These are phyloP conservation scores for Glarea lozoyensis DNA, from an alignment of 495 filamentous ascomycete species.

Conservation along the genomic window DNA sequence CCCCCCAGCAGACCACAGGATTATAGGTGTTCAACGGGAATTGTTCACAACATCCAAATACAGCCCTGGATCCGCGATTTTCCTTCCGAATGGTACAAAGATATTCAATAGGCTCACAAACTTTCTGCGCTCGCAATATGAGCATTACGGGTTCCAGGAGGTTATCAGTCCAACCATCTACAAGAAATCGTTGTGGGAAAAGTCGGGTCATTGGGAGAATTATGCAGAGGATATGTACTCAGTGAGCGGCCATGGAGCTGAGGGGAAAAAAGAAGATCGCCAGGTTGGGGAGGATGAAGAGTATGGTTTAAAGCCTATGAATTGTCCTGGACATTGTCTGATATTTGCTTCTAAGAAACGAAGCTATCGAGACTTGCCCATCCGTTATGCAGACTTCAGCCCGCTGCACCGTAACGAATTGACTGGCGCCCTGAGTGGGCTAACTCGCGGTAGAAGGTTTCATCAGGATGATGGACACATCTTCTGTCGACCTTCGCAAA, in stretches of 20 bases:
- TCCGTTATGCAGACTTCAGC: constrained; percentile 90
- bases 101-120: constrained; percentile 80
- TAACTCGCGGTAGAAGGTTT: constrained; percentile 86
- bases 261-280: constrained; percentile 28
- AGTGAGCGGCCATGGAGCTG: constrained; percentile 57
- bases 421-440: constrained; percentile 74
- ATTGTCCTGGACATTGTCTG: constrained; percentile 90
- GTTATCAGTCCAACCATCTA: constrained; percentile 92
- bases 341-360: constrained; percentile 64
- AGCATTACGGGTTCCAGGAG: constrained; percentile 80
- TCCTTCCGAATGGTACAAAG: constrained; percentile 76
- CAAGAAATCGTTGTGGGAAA: constrained; percentile 83
- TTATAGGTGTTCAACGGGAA: constrained; percentile 59
- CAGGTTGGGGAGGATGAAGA: constrained; percentile 55
- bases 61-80: constrained; percentile 82
- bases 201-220: constrained; percentile 86
- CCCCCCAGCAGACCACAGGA: constrained; percentile 54
- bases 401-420: constrained; percentile 86
- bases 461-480: constrained; percentile 97
- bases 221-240: constrained; percentile 95
- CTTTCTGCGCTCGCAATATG: constrained; percentile 83
- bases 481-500: constrained; percentile 80
- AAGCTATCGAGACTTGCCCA: constrained; percentile 75
- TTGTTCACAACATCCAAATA: constrained; percentile 72
- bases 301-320: constrained; percentile 94